Percentiles rank a stretch among this genome's conserved stretches.
Evolutionary conservation across 495 filamentous ascomycete genomes (phyloP).

Genomic region (Daldinia childiae): DNA sequence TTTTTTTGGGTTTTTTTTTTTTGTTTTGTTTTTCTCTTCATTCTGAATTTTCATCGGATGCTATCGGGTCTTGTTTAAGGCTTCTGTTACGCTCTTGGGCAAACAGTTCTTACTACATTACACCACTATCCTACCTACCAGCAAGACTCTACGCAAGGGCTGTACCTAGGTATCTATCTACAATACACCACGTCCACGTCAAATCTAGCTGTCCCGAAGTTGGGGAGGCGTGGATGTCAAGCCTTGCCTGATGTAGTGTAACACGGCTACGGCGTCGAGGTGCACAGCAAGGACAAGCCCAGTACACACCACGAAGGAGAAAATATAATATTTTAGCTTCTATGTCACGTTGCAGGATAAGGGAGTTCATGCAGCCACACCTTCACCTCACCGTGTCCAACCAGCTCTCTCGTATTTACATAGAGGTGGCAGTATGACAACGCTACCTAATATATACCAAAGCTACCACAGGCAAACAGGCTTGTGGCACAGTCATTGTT

Average conservation of each 20-base stretch:
- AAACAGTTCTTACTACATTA: background rate
- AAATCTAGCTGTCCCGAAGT: slow-evolving; percentile 9
- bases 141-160: background rate
- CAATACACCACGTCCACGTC: background rate
- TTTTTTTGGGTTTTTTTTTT: no score
- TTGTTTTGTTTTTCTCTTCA: no score
- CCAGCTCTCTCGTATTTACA: background rate
- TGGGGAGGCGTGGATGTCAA: background rate
- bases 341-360: background rate
- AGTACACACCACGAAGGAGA: background rate
- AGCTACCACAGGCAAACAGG: background rate
- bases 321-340: background rate
- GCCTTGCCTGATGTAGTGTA: slow-evolving; percentile 12
- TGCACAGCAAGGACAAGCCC: background rate
- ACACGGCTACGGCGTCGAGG: slow-evolving; percentile 2
- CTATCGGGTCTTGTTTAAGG: background rate
- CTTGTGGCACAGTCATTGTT: background rate
- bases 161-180: background rate
- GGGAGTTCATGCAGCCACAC: background rate
- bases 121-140: no score
- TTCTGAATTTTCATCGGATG: background rate
- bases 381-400: background rate
- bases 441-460: background rate
- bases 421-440: background rate
- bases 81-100: background rate